Conservation (phyloP, 2,329 filamentous ascomycete species). For the Penicillium sp. region DNA sequence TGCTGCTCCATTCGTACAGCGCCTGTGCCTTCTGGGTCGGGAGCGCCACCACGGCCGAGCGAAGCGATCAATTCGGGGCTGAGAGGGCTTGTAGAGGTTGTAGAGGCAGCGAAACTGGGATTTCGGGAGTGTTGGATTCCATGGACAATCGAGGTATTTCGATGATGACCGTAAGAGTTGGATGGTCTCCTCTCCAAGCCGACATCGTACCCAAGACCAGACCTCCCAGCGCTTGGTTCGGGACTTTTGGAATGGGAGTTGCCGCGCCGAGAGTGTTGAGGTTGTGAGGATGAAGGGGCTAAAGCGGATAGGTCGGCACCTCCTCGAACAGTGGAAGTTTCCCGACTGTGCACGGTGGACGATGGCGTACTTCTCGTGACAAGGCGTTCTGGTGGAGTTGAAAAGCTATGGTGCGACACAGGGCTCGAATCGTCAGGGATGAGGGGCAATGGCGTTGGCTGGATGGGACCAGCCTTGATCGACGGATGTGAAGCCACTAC, state of each 20-base stretch:
- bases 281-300: slow-evolving; percentile 28
- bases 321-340: slow-evolving; percentile 38
- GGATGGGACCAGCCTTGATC: slow-evolving; percentile 33
- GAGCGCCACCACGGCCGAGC: slow-evolving; percentile 46
- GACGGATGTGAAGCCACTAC: slow-evolving; percentile 34
- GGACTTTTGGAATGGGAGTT: slow-evolving; percentile 40
- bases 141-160: slow-evolving; percentile 94
- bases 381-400: slow-evolving; percentile 33
- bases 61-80: slow-evolving; percentile 77
- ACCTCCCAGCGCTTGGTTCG: slow-evolving; percentile 27
- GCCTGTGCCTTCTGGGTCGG: too few species aligned
- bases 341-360: slow-evolving; percentile 36
- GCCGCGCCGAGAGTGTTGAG: slow-evolving; percentile 32
- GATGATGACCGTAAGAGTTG: slow-evolving; percentile 71
- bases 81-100: slow-evolving; percentile 72
- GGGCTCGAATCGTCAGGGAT: slow-evolving; percentile 33
- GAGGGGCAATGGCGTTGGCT: slow-evolving; percentile 35
- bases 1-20: too few species aligned
- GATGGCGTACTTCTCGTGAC: slow-evolving; percentile 32
- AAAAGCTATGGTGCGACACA: slow-evolving; percentile 32
- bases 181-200: slow-evolving; percentile 37
- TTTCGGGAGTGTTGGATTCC: slow-evolving; percentile 84
- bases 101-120: slow-evolving; percentile 64
- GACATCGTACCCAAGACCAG: slow-evolving; percentile 32
- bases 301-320: slow-evolving; percentile 31